These are phyloP conservation scores for Amborella trichopoda DNA, from an alignment of 164 flowering plant genomes.

Conservation along the genomic window DNA sequence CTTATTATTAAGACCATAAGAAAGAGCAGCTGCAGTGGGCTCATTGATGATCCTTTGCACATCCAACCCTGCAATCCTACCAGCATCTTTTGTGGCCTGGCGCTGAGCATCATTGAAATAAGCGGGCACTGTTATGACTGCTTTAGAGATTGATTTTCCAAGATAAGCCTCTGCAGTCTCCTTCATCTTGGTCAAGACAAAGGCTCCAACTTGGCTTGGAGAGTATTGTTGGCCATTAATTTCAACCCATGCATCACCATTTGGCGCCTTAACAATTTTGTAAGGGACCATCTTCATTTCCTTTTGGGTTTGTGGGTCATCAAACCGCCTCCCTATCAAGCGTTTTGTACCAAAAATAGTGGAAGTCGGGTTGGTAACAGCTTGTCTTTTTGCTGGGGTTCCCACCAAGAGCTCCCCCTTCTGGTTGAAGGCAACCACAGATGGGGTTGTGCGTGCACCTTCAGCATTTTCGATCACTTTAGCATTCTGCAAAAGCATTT, in stretches of 20 bases:
- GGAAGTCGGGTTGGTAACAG: slow-evolving; percentile 25
- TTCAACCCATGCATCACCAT: slow-evolving; percentile 35
- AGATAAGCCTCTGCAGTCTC: slow-evolving; percentile 27
- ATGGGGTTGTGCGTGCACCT: slow-evolving; percentile 28
- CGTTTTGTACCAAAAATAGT: slow-evolving; percentile 28
- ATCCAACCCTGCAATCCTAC: slow-evolving; percentile 31
- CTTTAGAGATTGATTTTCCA: slow-evolving; percentile 23
- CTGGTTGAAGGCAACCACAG: slow-evolving; percentile 22
- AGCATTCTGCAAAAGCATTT: slow-evolving; percentile 12
- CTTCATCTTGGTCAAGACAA: slow-evolving; percentile 25
- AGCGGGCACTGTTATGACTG: slow-evolving; percentile 32
- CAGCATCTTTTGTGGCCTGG: slow-evolving; percentile 36
- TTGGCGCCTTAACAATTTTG: slow-evolving; percentile 25
- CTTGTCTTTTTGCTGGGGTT: slow-evolving; percentile 25
- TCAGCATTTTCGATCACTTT: slow-evolving; percentile 30
- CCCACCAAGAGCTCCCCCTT: slow-evolving; percentile 26
- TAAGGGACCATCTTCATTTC: slow-evolving; percentile 31
- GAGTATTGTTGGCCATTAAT: slow-evolving; percentile 26
- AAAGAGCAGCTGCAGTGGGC: slow-evolving; percentile 37
- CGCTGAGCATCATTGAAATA: slow-evolving; percentile 34
- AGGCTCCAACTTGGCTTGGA: slow-evolving; percentile 31
- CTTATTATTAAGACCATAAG: slow-evolving; percentile 27
- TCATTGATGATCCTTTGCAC: slow-evolving; percentile 31
- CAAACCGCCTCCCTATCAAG: slow-evolving; percentile 23
- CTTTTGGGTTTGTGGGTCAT: slow-evolving; percentile 25